Base-by-base conservation (phyloP, 352 stramenopile genomes). In the Pythium aquatile region DNA sequence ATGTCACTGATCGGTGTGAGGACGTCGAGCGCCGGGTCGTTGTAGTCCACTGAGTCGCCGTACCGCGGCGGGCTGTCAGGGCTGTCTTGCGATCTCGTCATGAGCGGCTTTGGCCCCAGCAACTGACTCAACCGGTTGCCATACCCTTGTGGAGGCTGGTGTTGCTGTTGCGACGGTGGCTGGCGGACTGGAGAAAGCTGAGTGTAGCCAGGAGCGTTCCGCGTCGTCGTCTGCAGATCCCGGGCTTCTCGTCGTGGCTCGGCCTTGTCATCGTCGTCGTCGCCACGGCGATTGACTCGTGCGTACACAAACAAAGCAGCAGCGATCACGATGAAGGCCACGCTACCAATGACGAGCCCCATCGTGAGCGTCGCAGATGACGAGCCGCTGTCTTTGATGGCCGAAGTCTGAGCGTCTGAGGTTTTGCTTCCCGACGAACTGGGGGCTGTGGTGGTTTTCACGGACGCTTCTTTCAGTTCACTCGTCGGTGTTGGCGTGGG, bases 1-100 rank as follows among this genome's bases (percentile, higher is more conserved):
- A 89, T 89, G 49, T 89, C 77, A 61, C 77, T 88, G 9, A 65
- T 65, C n/a, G 82, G 79, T 11, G 82, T 88, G n/a, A 91, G 64
- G 48, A 88, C 61, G 63, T 89, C 82, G 11, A 87, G 62, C 24
- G 73, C 74, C 28, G 72, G 74, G 56, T 88, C 75, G 66, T 83
- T 78, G 49, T 78, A 77, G 57, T 83, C 71, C 35, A 81, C 47
- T 4, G 62, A 69, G 55, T 69, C 62, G 6, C 55, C 55, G 32
- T 60, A 69, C 16, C 35, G 44, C 2, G 28, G 42, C 1, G 61
- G 28, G 29, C 62, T 69, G 46, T 48, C 33, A 9, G 14, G 8
- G 10, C 58, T 65, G 49, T 65, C 44, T 61, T 68, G 26, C 17
- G 46, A 39, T 14, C 46, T 42, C 6, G 40, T 57, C 61, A 67